Conservation (phyloP, 768 basidiomycete species). For the Russula vinacea region DNA sequence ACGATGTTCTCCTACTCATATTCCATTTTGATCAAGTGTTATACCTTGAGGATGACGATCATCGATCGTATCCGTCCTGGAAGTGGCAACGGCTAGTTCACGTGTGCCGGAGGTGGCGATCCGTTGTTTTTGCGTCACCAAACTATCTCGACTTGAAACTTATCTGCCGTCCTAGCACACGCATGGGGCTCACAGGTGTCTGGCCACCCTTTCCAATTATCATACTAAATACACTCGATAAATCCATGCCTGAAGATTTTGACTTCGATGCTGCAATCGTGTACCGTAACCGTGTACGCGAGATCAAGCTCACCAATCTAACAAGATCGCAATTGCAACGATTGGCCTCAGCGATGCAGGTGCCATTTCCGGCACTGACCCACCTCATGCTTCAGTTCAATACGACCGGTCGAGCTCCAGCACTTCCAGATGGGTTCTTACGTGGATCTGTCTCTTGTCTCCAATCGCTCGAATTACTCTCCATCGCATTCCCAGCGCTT, state of each 20-base stretch:
- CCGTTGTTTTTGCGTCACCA: not conserved
- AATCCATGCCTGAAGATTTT: too few species aligned
- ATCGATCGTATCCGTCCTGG: not conserved
- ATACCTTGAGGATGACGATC: too few species aligned
- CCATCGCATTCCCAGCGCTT: not conserved
- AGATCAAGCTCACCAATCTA: not conserved
- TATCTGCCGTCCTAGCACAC: not conserved
- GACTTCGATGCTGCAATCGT: not conserved
- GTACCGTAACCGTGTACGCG: not conserved
- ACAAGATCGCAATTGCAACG: not conserved
- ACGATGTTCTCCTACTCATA: not conserved
- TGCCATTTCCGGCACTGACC: not conserved
- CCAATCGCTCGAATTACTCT: not conserved
- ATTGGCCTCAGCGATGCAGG: not conserved
- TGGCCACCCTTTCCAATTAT: not conserved
- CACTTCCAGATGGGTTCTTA: not conserved
- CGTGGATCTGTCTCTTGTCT: not conserved
- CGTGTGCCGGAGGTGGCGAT: not conserved
- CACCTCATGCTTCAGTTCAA: not conserved
- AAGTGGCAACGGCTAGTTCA: not conserved
- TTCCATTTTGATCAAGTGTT: not conserved
- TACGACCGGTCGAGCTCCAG: not conserved
- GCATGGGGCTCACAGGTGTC: not conserved
- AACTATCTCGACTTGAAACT: not conserved
- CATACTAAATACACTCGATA: not conserved